Conservation (phyloP, 768 basidiomycete species). For the Paxillus rubicundulus region DNA sequence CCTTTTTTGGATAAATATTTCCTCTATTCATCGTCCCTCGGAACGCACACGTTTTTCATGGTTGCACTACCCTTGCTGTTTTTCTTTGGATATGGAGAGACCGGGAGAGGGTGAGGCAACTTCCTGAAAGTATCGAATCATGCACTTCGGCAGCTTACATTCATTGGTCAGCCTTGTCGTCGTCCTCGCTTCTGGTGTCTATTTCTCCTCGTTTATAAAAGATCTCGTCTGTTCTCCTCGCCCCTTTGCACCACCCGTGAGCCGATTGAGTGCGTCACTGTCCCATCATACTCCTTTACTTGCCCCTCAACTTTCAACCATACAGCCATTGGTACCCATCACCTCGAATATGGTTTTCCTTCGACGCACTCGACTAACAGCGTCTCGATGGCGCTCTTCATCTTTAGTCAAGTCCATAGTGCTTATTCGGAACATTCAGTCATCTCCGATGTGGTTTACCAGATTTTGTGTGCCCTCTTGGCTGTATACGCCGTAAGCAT, state of each 20-base stretch:
- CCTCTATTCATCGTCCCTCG: conserved; percentile 76
- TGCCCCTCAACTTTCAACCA: not conserved
- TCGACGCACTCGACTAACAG: conserved; percentile 94
- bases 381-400: conserved; percentile 84
- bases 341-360: conserved; percentile 93
- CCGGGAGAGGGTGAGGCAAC: conserved; percentile 67
- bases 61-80: conserved; percentile 79
- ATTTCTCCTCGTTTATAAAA: conserved; percentile 83
- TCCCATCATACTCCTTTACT: not conserved
- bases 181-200: conserved; percentile 77
- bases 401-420: conserved; percentile 58
- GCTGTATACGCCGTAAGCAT: conserved; percentile 64
- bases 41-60: conserved; percentile 94
- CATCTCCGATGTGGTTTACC: conserved; percentile 49
- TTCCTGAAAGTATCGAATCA: not conserved
- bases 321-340: conserved; percentile 72
- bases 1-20: conserved; percentile 79
- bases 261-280: conserved; percentile 71
- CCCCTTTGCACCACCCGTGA: conserved; percentile 87
- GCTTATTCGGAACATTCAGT: conserved; percentile 37
- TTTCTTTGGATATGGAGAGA: conserved; percentile 78
- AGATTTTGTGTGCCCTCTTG: conserved; percentile 42
- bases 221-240: conserved; percentile 89
- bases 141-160: conserved; percentile 13
- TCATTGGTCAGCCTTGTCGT: conserved; percentile 52